Evolutionary conservation across 1,139 yeast genomes (phyloP).

Genomic region (Yamadazyma atlantica): DNA sequence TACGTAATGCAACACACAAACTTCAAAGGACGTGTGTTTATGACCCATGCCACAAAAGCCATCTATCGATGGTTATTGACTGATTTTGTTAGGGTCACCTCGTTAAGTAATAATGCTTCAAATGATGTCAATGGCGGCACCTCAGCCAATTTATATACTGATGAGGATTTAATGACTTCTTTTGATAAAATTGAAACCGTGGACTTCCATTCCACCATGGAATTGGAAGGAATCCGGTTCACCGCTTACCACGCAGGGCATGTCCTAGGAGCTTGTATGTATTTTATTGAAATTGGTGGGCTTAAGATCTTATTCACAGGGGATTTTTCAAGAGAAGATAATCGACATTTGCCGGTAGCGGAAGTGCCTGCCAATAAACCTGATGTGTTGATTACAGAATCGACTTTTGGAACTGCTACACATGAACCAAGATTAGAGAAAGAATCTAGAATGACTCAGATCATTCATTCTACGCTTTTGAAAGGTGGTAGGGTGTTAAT

Average conservation of each 20-base stretch:
- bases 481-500: slow-evolving; percentile 91
- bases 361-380: slow-evolving; percentile 91
- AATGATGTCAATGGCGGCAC: slow-evolving; percentile 19
- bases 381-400: slow-evolving; percentile 87
- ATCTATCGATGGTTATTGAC: slow-evolving; percentile 92
- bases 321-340: slow-evolving; percentile 93
- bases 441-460: slow-evolving; percentile 74
- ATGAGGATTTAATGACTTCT: slow-evolving; percentile 84
- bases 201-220: slow-evolving; percentile 94
- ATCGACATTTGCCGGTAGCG: slow-evolving; percentile 91
- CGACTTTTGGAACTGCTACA: slow-evolving; percentile 97
- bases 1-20: slow-evolving; percentile 97
- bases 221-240: slow-evolving; percentile 88
- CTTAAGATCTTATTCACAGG: slow-evolving; percentile 89
- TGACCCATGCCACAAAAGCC: slow-evolving; percentile 99
- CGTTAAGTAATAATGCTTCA: slow-evolving; percentile 36
- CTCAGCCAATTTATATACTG: slow-evolving; percentile 67
- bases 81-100: slow-evolving; percentile 91
- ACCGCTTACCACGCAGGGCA: slow-evolving; percentile 99
- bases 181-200: slow-evolving; percentile 90
- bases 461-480: slow-evolving; percentile 78
- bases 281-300: slow-evolving; percentile 91
- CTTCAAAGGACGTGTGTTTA: slow-evolving; percentile 91
- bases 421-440: slow-evolving; percentile 88
- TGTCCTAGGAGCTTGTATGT: slow-evolving; percentile 98